Base-by-base conservation (phyloP, 1,284 basidiomycete species). In the Ustilago vetiveriae region DNA sequence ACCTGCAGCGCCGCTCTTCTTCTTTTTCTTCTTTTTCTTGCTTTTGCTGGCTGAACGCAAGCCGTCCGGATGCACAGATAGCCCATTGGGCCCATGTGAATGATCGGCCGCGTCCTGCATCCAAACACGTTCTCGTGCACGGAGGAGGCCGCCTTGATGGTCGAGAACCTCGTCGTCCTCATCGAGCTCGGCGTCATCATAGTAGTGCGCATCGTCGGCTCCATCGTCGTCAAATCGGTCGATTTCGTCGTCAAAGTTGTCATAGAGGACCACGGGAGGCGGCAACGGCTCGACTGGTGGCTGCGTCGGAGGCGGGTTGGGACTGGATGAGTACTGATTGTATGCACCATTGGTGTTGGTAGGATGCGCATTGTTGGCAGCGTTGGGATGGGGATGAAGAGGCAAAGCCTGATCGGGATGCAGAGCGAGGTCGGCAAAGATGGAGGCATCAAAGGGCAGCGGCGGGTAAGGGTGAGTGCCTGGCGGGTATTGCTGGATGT, bases 1-100 rank as follows among this genome's bases (percentile, higher is more conserved):
- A 75, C 69, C 27, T 24, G 76, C 76, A 11, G 67, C 58, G 36
- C 44, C 51, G 14, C 72, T 71, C 33, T 73, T 74, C 35, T 80
- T 80, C 74, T 83, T 84, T 81, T 85, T 85, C 83, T 85, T 86
- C 80, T 86, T 86, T 80, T 86, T 86, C 71, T 86, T 86, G 53
- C 74, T 81, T 49, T 76, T 74, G 26, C 57, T 63, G 24, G 60
- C 52, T 9, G 58, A 50, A n/a, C 55, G 60, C 40, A 47, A 17
- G 22, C 41, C 56, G 19, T 70, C 67, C 4, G 60, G 43, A 32
- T 52, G 47, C 17, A 21, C 29, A 17, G 7, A 27, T 5, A 57
- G 27, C 17, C 66, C 59, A 17, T 69, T 64, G 19, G 52, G 56
- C 5, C 60, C 49, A 24, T 47, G 60, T 16, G 45, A 48, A 24